Percentiles rank a stretch among this genome's conserved stretches.
phyloP scores from a whole-genome alignment of 768 basidiomycete species.

The Suillus bovinus region DNA sequence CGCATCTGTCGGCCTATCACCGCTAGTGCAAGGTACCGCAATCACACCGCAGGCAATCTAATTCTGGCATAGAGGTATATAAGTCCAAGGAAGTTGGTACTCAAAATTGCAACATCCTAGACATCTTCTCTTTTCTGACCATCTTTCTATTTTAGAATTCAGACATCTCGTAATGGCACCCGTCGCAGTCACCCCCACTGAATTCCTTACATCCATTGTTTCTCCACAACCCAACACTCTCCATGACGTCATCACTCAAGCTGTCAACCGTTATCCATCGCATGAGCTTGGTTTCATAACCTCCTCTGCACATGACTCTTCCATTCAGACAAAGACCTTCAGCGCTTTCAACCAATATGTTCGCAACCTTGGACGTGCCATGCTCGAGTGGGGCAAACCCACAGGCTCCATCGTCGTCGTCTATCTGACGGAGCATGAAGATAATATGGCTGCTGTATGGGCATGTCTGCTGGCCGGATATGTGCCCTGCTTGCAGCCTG shows the following conservation, averaged over 20 bases:
- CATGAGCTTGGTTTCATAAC: slow-evolving; percentile 29
- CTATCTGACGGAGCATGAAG: slow-evolving; percentile 34
- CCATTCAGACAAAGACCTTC: slow-evolving; percentile 29
- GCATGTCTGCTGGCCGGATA: slow-evolving; percentile 31
- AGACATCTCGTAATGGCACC: slow-evolving; percentile 15
- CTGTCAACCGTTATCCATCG: slow-evolving; percentile 20
- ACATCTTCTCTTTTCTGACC: too few species aligned
- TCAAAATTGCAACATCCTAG: background rate
- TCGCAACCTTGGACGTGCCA: slow-evolving; percentile 22
- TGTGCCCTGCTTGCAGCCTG: slow-evolving; percentile 34
- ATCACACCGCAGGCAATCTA: background rate
- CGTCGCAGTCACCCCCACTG: slow-evolving; percentile 16
- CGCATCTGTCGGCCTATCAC: background rate
- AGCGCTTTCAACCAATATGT: slow-evolving; percentile 19
- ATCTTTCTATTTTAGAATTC: background rate
- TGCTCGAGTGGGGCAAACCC: slow-evolving; percentile 26
- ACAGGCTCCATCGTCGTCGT: slow-evolving; percentile 26
- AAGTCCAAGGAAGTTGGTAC: slow-evolving; percentile 10
- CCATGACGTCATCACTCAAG: slow-evolving; percentile 24
- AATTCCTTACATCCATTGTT: slow-evolving; percentile 9
- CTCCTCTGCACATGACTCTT: slow-evolving; percentile 30
- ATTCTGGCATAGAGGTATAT: slow-evolving; percentile 18
- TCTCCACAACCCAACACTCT: slow-evolving; percentile 17
- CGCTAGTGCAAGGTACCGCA: background rate
- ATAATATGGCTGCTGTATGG: slow-evolving; percentile 35